Base-by-base conservation (phyloP, 2,329 filamentous ascomycete species). In the Beauveria australis region DNA sequence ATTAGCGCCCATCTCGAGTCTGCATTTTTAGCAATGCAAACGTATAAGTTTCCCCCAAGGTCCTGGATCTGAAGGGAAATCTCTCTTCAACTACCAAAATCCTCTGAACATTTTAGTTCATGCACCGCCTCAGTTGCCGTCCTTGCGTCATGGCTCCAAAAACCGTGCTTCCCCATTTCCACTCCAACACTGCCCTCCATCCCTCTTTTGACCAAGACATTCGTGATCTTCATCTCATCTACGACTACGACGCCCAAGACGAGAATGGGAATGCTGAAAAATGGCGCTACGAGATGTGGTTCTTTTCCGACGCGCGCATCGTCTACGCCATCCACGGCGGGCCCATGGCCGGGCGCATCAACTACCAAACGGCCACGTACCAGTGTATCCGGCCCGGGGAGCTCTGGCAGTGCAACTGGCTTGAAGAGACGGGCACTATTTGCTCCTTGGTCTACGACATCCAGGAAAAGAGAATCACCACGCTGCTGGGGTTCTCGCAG, bases 271-370 rank as follows among this genome's bases (percentile, higher is more conserved):
- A 79, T 5, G 76, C 80, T 0, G 79, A 83, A 56, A 84, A 82
- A 67, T 85, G 82, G 83, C 77, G 80, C 1, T 85, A 85, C 65
- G 82, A 85, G 62, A 78, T 85, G 67, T 85, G 82, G 82, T 84
- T 84, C 70, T 81, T 80, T 65, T 81, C 77, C n/a, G 70, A 77
- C 19, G 71, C 76, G 59, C 76, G 81, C 5, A 77, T 83, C 53
- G 78, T 85, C 62, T 85, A 85, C 64, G 77, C 78, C 26, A 85
- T 85, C 59, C 81, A 85, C 64, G 81, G 82, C 4, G 82, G 82
- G 0, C 82, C 82, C 3, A 85, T 85, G 82, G 77, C 78, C 0
- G 80, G 81, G 2, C 75, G 80, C 3, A 70, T 72, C 56, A 83
- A 83, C 68, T 83, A 77, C 67, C 81, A 84, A 64, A 74, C 76